A percentile compares a stretch with the other conserved stretches of the same genome.
Evolutionary conservation across 345 rosid genomes (phyloP).

Genomic region (Hypericum perforatum): DNA sequence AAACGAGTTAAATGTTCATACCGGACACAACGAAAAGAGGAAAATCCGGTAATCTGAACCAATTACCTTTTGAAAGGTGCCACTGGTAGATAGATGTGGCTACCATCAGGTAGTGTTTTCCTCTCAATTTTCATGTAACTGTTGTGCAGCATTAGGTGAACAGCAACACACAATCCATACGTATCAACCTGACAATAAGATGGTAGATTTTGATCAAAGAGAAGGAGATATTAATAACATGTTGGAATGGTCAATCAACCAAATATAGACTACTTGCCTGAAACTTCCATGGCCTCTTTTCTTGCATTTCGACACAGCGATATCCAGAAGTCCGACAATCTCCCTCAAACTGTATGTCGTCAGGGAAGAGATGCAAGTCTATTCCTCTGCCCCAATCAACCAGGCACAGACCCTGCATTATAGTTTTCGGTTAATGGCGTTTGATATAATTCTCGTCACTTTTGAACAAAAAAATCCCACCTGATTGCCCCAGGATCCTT

Average conservation of each 20-base stretch:
- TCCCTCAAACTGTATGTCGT: conserved; percentile 46
- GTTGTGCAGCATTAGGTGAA: conserved; percentile 82
- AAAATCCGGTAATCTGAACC: background rate
- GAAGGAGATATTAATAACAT: conserved; percentile 7
- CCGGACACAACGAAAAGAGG: background rate
- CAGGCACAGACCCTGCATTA: conserved; percentile 79
- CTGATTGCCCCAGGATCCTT: conserved; percentile 71
- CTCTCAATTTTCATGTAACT: conserved; percentile 57
- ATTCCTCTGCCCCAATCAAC: conserved; percentile 97
- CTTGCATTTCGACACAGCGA: conserved; percentile 82
- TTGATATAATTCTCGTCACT: conserved; percentile 4
- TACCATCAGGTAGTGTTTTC: conserved; percentile 41
- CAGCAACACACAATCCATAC: conserved; percentile 69
- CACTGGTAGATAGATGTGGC: conserved; percentile 45
- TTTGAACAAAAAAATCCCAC: conserved; percentile 23
- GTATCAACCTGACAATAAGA: conserved; percentile 55
- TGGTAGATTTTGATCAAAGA: conserved; percentile 2
- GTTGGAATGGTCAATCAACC: conserved; percentile 10
- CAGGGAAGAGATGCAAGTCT: conserved; percentile 70
- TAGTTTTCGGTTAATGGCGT: conserved; percentile 1
- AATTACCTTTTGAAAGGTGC: conserved; percentile 57
- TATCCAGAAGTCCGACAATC: conserved; percentile 90
- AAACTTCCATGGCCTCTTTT: conserved; percentile 81
- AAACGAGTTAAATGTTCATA: background rate
- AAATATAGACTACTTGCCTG: conserved; percentile 52